Conservation (phyloP, 1,139 yeast genomes). For the Sugiyamaella japonica region DNA sequence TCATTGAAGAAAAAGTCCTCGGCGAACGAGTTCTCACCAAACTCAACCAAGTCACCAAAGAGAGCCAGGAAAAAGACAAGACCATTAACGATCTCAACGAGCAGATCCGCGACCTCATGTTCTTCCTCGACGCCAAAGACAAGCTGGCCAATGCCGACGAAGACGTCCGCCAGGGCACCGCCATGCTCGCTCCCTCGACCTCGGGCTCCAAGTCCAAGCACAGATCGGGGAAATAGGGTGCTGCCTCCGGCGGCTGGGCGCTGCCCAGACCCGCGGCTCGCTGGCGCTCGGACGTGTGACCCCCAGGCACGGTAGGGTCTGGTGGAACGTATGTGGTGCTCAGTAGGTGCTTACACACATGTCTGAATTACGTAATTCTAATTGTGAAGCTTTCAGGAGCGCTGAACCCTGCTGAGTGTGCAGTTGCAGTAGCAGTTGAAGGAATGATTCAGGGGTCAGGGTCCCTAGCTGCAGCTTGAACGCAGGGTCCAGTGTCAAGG, state of each 20-base stretch:
- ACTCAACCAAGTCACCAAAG: constrained; percentile 50
- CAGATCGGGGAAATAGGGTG: neutral
- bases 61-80: constrained; percentile 47
- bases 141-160: constrained; percentile 69
- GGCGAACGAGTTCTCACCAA: constrained; percentile 59
- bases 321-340: too few species aligned
- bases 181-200: constrained; percentile 41
- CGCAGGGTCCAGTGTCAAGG: too few species aligned
- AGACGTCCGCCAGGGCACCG: constrained; percentile 67
- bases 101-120: constrained; percentile 80
- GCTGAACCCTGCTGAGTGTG: too few species aligned
- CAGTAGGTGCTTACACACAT: too few species aligned
- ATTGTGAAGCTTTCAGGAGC: too few species aligned
- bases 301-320: too few species aligned
- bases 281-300: too few species aligned
- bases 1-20: constrained; percentile 52
- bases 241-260: constrained; percentile 9
- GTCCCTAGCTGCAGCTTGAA: too few species aligned
- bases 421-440: too few species aligned
- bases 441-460: too few species aligned
- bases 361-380: too few species aligned
- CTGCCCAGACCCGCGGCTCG: neutral
- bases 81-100: constrained; percentile 50
- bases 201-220: constrained; percentile 1
- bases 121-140: constrained; percentile 70